These are phyloP conservation scores for Sicyos baderoa DNA, from an alignment of 306 rosid species.

Conservation along the genomic window DNA sequence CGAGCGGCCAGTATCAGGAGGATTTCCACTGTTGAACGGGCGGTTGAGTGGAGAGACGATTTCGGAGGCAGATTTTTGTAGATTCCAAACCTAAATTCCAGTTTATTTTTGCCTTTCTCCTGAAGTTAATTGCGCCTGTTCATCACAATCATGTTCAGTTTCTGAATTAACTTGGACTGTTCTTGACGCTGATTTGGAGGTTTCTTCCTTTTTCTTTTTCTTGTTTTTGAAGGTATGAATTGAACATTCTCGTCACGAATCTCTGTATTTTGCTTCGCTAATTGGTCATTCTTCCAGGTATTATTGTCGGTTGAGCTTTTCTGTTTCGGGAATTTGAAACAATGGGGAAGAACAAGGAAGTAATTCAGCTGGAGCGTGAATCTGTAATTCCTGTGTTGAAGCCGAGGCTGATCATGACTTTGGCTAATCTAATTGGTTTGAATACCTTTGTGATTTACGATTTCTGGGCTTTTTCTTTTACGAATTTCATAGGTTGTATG, in stretches of 20 bases:
- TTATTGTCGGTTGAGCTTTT: slow-evolving; percentile 5
- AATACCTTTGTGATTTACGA: not conserved
- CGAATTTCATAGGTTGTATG: not conserved
- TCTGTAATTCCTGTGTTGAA: slow-evolving; percentile 79
- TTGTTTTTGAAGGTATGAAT: not conserved
- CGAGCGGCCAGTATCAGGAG: not conserved
- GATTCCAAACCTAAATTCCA: not conserved
- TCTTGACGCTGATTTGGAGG: slow-evolving; percentile 11
- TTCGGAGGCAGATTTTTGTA: not conserved
- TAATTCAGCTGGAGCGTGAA: slow-evolving; percentile 80
- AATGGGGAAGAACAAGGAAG: slow-evolving; percentile 38
- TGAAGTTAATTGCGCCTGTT: no score
- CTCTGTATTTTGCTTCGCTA: slow-evolving; percentile 2
- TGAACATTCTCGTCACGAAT: slow-evolving; percentile 1
- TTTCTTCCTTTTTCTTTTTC: not conserved
- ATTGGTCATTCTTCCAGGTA: not conserved
- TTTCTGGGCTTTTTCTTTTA: not conserved
- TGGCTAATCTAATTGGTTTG: slow-evolving; percentile 80
- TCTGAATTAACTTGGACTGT: not conserved
- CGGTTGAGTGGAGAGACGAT: not conserved
- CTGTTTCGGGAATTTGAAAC: not conserved
- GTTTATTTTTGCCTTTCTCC: not conserved
- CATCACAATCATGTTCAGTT: not conserved
- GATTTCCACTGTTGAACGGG: not conserved
- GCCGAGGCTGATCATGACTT: slow-evolving; percentile 65